These are phyloP conservation scores for Durio zibethinus DNA, from an alignment of 345 rosid genomes.

Conservation along the genomic window DNA sequence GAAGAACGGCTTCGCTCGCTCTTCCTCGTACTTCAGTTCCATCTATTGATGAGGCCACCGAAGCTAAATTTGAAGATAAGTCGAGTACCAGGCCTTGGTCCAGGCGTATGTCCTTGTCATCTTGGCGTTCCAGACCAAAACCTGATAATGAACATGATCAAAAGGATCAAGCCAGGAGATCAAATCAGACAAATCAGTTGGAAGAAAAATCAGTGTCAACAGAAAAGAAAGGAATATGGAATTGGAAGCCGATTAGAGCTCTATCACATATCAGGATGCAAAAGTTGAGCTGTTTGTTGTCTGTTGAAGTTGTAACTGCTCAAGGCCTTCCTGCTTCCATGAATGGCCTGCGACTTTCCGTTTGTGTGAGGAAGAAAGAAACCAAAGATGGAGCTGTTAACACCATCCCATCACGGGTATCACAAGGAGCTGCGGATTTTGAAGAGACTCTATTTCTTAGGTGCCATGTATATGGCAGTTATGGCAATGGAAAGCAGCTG, in stretches of 20 bases:
- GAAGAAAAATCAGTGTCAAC: conserved; percentile 31
- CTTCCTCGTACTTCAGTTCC: conserved; percentile 74
- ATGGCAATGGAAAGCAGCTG: conserved; percentile 49
- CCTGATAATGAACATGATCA: conserved; percentile 39
- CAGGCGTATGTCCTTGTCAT: conserved; percentile 84
- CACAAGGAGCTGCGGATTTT: conserved; percentile 86
- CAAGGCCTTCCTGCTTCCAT: conserved; percentile 87
- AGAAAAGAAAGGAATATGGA: conserved; percentile 82
- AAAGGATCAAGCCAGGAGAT: conserved; percentile 19
- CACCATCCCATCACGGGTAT: conserved; percentile 89
- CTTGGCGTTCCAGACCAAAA: conserved; percentile 80
- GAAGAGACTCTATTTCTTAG: conserved; percentile 83
- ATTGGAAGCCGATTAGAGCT: conserved; percentile 89
- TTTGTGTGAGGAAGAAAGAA: conserved; percentile 82
- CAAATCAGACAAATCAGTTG: conserved; percentile 20
- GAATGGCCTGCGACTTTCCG: conserved; percentile 91
- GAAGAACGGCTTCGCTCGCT: conserved; percentile 81
- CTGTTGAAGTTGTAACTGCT: conserved; percentile 76
- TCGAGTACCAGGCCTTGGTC: conserved; percentile 34
- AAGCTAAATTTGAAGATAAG: conserved; percentile 27
- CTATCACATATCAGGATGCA: conserved; percentile 80
- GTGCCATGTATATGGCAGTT: conserved; percentile 70
- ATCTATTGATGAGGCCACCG: conserved; percentile 33
- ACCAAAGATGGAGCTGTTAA: conserved; percentile 77
- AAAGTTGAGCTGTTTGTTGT: conserved; percentile 79